phyloP scores from a whole-genome alignment of 169 alveolate species.

The Eimeria acervulina region DNA sequence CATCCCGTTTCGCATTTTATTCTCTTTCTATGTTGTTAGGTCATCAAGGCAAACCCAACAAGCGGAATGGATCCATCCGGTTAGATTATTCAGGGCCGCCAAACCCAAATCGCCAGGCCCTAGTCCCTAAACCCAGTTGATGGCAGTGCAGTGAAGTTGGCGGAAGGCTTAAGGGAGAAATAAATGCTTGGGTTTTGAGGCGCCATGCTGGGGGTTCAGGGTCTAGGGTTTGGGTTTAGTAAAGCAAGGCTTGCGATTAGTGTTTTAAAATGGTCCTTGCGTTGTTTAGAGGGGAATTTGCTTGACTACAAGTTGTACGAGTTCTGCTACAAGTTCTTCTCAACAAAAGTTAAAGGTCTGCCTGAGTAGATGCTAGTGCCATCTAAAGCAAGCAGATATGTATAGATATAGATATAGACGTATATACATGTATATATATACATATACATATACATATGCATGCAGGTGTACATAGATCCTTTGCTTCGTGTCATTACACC shows the following conservation, averaged over 20 bases:
- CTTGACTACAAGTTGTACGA: conserved; percentile 38
- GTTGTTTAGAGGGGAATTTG: conserved; percentile 11
- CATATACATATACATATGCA: too few species aligned
- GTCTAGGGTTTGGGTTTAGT: background rate
- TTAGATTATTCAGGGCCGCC: background rate
- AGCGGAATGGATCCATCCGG: conserved; percentile 54
- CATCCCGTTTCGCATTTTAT: background rate
- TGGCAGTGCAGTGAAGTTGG: background rate
- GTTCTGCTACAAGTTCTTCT: conserved; percentile 61
- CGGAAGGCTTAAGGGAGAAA: background rate
- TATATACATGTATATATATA: too few species aligned
- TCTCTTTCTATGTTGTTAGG: background rate
- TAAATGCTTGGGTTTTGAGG: background rate
- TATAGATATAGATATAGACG: too few species aligned
- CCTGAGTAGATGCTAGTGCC: background rate
- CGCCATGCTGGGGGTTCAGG: background rate
- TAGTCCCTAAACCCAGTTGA: background rate
- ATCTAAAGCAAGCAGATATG: too few species aligned
- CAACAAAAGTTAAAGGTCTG: conserved; percentile 11
- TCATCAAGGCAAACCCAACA: conserved; percentile 78
- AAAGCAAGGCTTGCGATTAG: background rate
- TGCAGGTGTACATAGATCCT: too few species aligned
- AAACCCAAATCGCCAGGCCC: background rate
- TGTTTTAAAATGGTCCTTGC: background rate
- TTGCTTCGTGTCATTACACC: background rate